Conservation (phyloP, 2,329 filamentous ascomycete genomes). For the Xylariaceae sp. region DNA sequence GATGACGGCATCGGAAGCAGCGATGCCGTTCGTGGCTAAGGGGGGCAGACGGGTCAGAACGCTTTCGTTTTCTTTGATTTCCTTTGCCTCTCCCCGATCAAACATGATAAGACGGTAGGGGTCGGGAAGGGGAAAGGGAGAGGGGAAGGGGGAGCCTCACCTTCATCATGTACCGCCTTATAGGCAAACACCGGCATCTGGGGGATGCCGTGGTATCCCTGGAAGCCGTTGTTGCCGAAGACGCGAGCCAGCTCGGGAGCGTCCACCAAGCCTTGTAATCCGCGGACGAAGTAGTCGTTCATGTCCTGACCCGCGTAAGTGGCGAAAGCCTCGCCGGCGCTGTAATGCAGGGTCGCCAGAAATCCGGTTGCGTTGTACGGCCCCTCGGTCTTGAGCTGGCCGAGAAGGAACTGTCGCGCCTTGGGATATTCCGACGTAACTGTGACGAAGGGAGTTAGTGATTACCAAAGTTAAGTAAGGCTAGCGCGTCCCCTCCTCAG, state of each 20-base stretch:
- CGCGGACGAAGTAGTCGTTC: conserved; percentile 11
- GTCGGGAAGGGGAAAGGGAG: neutral
- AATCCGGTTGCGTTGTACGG: conserved; percentile 13
- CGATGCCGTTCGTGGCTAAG: conserved; percentile 4
- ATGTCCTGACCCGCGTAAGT: conserved; percentile 5
- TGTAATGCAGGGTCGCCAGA: conserved; percentile 4
- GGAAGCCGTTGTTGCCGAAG: conserved; percentile 1
- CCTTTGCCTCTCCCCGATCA: neutral
- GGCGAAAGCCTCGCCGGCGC: neutral
- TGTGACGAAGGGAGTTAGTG: neutral
- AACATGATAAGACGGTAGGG: neutral
- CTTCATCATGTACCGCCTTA: conserved; percentile 14
- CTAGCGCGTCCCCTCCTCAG: too few species aligned
- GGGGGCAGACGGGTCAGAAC: neutral
- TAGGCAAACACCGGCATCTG: conserved; percentile 17
- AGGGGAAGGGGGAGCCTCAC: neutral
- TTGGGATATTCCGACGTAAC: conserved; percentile 15
- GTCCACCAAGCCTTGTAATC: neutral
- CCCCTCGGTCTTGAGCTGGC: conserved; percentile 12
- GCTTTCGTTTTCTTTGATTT: neutral
- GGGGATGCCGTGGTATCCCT: conserved; percentile 12
- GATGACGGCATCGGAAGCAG: conserved; percentile 11
- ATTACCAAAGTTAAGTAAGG: neutral
- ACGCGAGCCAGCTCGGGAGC: conserved; percentile 6
- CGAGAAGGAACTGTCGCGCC: conserved; percentile 8